These are phyloP conservation scores for Triticum urartu DNA, from an alignment of 176 grass and related monocot species.

Conservation along the genomic window DNA sequence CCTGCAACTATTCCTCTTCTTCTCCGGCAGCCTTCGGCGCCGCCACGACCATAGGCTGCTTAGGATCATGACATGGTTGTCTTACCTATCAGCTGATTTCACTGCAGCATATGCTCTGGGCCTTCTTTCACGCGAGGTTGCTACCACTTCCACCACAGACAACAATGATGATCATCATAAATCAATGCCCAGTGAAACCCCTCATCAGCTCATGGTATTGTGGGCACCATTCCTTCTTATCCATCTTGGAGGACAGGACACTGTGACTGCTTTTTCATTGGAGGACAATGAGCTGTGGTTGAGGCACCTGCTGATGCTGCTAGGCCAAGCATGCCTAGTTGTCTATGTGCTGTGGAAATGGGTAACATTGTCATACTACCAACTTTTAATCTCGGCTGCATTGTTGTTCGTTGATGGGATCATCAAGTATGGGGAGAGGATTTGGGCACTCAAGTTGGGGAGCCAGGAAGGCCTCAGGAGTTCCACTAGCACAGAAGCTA, in stretches of 20 bases:
- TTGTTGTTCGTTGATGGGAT: background rate
- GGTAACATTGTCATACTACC: background rate
- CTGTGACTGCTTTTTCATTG: conserved; percentile 4
- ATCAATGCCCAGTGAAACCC: background rate
- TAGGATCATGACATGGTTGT: background rate
- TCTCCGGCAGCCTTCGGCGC: background rate
- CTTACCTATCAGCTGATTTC: conserved; percentile 8
- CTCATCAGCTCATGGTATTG: background rate
- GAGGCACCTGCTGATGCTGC: background rate
- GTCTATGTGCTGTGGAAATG: background rate
- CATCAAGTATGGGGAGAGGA: conserved; percentile 2
- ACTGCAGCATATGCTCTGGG: background rate
- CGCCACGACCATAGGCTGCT: background rate
- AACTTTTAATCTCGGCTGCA: background rate
- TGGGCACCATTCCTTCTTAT: conserved; percentile 4
- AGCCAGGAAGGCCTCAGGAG: background rate
- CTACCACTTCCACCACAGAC: background rate
- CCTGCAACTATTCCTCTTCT: background rate
- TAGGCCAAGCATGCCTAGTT: background rate
- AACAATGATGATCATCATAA: background rate
- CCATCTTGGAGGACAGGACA: conserved; percentile 10
- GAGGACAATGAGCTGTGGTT: conserved; percentile 17
- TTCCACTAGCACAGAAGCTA: background rate
- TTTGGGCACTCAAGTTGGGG: background rate
- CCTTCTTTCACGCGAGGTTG: background rate